phyloP scores from a whole-genome alignment of 1,139 yeast species.

The Suhomyces maxii region DNA sequence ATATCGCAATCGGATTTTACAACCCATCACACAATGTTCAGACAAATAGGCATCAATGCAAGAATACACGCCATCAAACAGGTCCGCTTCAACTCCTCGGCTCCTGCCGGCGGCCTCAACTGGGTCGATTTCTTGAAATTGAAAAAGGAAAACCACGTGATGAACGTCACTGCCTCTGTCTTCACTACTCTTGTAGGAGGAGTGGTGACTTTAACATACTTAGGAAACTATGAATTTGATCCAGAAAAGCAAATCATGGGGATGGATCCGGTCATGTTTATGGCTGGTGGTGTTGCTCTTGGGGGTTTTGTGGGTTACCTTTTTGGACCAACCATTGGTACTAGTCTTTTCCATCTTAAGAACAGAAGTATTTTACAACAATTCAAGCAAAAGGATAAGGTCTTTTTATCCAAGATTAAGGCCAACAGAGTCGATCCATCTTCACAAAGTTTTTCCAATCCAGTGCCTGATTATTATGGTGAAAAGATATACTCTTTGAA shows the following conservation, averaged over 20 bases:
- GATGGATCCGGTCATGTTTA: conserved; percentile 79
- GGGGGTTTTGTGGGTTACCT: conserved; percentile 81
- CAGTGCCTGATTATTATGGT: conserved; percentile 97
- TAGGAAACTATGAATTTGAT: conserved; percentile 83
- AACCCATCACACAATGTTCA: conserved; percentile 8
- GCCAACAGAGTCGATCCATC: conserved; percentile 88
- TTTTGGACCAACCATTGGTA: conserved; percentile 82
- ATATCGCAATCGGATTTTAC: background rate
- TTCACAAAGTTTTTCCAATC: conserved; percentile 89
- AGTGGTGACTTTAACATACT: conserved; percentile 68
- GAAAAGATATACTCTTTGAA: conserved; percentile 86
- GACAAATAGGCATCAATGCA: conserved; percentile 17
- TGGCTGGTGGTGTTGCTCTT: conserved; percentile 62
- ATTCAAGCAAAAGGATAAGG: conserved; percentile 63
- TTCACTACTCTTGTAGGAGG: conserved; percentile 71
- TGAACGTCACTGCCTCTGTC: conserved; percentile 67
- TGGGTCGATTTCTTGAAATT: conserved; percentile 83
- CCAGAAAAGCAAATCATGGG: conserved; percentile 86
- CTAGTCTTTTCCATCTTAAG: conserved; percentile 58
- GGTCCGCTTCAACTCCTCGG: conserved; percentile 27
- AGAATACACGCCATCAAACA: conserved; percentile 8
- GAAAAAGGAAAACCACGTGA: conserved; percentile 71
- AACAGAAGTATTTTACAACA: conserved; percentile 48
- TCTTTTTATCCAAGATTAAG: conserved; percentile 71
- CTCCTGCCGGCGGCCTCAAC: conserved; percentile 28